A percentile compares a stretch with the other conserved stretches of the same genome.
Conservation (phyloP, 352 stramenopile species). For the Phytophthora constricta region DNA sequence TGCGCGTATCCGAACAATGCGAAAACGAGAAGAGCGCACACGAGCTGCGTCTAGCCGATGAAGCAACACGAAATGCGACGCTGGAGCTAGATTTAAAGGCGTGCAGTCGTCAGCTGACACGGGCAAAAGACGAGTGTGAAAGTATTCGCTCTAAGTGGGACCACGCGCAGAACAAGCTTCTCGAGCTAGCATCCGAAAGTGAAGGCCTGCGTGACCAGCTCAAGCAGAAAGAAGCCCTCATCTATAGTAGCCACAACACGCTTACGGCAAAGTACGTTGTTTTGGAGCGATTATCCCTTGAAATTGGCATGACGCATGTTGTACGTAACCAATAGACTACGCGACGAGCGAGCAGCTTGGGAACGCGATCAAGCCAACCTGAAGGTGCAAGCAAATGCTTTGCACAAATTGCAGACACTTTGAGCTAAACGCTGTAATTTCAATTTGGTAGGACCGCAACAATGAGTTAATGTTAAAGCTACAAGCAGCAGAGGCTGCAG, state of each 20-base stretch:
- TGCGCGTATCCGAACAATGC: constrained; percentile 36
- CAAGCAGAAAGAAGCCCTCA: constrained; percentile 76
- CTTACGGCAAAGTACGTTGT: constrained; percentile 55
- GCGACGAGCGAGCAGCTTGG: constrained; percentile 60
- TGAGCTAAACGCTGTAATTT: neutral
- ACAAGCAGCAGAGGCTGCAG: constrained; percentile 52
- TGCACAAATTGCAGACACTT: neutral
- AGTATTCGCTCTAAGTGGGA: constrained; percentile 57
- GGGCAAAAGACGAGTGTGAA: constrained; percentile 59
- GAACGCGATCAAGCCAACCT: constrained; percentile 54
- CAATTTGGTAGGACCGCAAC: constrained; percentile 44
- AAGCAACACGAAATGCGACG: constrained; percentile 44
- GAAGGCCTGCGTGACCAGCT: constrained; percentile 73
- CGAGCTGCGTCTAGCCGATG: constrained; percentile 58
- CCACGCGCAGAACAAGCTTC: constrained; percentile 62
- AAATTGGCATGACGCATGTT: too few species aligned
- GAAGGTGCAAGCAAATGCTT: constrained; percentile 44
- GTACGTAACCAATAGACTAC: too few species aligned
- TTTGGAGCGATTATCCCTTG: neutral
- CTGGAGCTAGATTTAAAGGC: constrained; percentile 72
- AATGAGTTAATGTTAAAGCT: constrained; percentile 64
- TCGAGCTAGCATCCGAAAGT: constrained; percentile 54
- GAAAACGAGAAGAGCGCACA: constrained; percentile 50
- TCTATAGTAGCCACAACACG: constrained; percentile 66
- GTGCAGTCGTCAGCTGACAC: constrained; percentile 46